Base-by-base conservation (phyloP, 2,329 filamentous ascomycete species). In the Raffaelea arxii region DNA sequence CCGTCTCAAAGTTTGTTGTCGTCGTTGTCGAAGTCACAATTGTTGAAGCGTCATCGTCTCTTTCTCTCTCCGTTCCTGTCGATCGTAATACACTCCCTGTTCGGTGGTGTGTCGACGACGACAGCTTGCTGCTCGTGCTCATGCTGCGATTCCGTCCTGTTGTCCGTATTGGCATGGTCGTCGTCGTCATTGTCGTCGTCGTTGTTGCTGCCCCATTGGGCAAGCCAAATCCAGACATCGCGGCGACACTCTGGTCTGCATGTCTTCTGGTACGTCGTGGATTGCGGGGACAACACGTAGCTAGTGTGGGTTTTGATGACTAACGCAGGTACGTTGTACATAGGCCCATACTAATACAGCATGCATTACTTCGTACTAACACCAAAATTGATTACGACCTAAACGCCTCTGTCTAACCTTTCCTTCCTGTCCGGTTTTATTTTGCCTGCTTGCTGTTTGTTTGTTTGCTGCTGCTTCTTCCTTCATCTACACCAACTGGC, bases 1-100 rank as follows among this genome's bases (percentile, higher is more conserved):
- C 86, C 68, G 82, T 77, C 67, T 79, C 80, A 59, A 92, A 72
- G 58, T 63, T 60, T 47, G 62, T 53, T 43, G 58, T 12, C 32
- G 7, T 36, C 23, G 39, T 11, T n/a, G 39, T 25, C 22, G 39
- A 16, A 14, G 22, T 41, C 32, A n/a, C n/a, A n/a, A n/a, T n/a
- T n/a, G n/a, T n/a, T n/a, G n/a, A n/a, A n/a, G n/a, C n/a, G 27
- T 32, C 27, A 16, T 16, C 27, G 16, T 32, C 47, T 52, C 43
- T 46, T 49, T 44, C 55, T 40, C 27, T 40, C n/a, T 16, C 35
- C 19, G 44, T 42, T 39, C 35, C 49, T 25, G 27, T 47, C 43
- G 25, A 50, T 48, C n/a, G n/a, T n/a, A n/a, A n/a, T n/a, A n/a
- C n/a, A n/a, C n/a, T n/a, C n/a, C n/a, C n/a, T n/a, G n/a, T n/a